phyloP scores from a whole-genome alignment of 768 basidiomycete species.

The Coprinellus micaceus region DNA sequence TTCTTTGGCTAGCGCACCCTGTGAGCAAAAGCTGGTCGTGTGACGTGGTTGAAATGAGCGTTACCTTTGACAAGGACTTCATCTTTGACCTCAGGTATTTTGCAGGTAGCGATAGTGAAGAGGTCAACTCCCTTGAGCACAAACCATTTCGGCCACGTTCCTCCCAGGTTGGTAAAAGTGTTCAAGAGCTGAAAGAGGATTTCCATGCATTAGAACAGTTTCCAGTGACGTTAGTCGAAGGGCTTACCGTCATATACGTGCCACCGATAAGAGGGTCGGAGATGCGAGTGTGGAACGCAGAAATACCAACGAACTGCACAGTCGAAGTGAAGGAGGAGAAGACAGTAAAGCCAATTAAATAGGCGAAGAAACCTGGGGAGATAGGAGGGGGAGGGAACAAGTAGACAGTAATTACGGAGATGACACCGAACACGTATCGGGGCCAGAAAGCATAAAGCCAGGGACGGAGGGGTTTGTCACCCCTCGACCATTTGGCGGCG shows the following conservation, averaged over 20 bases:
- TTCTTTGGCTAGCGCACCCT: conserved; percentile 56
- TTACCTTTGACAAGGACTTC: conserved; percentile 55
- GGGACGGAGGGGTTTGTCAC: conserved; percentile 72
- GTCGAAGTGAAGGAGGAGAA: conserved; percentile 87
- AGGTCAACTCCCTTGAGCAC: conserved; percentile 93
- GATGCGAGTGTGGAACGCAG: conserved; percentile 96
- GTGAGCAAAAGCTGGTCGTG: not conserved
- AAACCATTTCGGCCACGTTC: conserved; percentile 97
- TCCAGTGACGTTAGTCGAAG: not conserved
- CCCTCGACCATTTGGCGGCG: conserved; percentile 86
- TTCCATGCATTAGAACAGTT: conserved; percentile 5
- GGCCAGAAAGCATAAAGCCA: conserved; percentile 95
- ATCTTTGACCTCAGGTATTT: conserved; percentile 55
- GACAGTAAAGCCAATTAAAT: conserved; percentile 80
- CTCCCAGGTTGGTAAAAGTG: conserved; percentile 94
- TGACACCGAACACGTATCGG: conserved; percentile 65
- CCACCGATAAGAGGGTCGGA: conserved; percentile 97
- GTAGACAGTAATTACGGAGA: conserved; percentile 75
- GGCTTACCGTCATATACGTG: conserved; percentile 95
- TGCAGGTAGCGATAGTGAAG: conserved; percentile 82
- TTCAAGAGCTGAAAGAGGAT: conserved; percentile 71
- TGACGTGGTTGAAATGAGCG: not conserved
- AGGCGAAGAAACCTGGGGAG: conserved; percentile 69
- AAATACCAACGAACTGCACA: conserved; percentile 97
- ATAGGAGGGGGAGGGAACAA: conserved; percentile 81